A percentile compares a stretch with the other conserved stretches of the same genome.
Evolutionary conservation across 1,284 basidiomycete species (phyloP).

Genomic region (Coriolopsis trogii): DNA sequence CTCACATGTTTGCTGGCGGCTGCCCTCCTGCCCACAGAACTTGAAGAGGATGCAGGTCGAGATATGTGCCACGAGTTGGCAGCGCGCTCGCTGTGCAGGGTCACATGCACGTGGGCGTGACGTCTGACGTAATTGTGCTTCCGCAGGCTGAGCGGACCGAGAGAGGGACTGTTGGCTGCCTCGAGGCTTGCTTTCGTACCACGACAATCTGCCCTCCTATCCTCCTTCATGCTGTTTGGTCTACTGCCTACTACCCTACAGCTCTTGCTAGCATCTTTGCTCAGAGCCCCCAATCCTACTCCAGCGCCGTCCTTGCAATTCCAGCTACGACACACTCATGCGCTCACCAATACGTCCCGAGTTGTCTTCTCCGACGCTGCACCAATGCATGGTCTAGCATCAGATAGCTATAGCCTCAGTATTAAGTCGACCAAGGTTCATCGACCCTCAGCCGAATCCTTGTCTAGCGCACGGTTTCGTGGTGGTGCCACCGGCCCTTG

Average conservation of each 20-base stretch:
- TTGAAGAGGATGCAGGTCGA: no score
- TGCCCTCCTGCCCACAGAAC: no score
- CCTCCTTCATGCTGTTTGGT: conserved; percentile 27
- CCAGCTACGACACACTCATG: conserved; percentile 68
- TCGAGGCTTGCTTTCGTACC: no score
- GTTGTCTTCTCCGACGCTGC: conserved; percentile 28
- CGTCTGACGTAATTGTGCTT: no score
- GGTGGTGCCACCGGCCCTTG: conserved; percentile 48
- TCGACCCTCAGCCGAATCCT: conserved; percentile 48
- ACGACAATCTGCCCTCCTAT: no score
- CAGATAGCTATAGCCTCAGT: not conserved
- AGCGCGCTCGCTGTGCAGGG: no score
- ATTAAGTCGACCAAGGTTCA: conserved; percentile 15
- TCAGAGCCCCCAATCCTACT: conserved; percentile 6
- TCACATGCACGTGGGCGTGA: no score
- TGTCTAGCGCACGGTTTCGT: conserved; percentile 49
- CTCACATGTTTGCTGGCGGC: no score
- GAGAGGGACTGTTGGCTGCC: no score
- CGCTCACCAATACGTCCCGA: conserved; percentile 34
- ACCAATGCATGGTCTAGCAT: not conserved
- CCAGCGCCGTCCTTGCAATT: conserved; percentile 41
- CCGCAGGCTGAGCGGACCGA: no score
- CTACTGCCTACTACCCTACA: conserved; percentile 23
- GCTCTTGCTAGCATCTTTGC: conserved; percentile 22
- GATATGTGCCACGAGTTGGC: no score